These are phyloP conservation scores for Pythium phragmiticola DNA, from an alignment of 352 stramenopile species.

Conservation along the genomic window DNA sequence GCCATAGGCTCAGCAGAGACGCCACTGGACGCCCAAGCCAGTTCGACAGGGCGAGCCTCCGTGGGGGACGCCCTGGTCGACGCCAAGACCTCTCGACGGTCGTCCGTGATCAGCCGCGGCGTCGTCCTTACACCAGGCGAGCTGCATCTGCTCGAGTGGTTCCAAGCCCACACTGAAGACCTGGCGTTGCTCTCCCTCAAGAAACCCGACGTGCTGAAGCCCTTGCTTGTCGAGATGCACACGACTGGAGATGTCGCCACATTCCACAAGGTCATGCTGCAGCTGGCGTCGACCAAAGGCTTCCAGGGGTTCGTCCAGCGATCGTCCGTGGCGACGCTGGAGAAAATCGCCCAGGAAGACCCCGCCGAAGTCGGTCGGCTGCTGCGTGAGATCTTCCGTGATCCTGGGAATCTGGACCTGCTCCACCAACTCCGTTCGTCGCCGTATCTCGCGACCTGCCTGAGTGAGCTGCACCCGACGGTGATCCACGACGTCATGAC, in stretches of 20 bases:
- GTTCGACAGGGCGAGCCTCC: background rate
- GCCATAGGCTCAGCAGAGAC: background rate
- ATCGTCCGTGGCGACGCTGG: constrained; percentile 46
- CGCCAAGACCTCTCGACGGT: background rate
- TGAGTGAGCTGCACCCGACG: constrained; percentile 61
- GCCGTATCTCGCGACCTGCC: constrained; percentile 52
- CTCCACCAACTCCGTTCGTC: constrained; percentile 52
- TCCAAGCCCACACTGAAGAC: constrained; percentile 49
- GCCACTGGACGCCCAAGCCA: background rate
- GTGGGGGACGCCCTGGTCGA: constrained; percentile 10
- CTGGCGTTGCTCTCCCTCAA: constrained; percentile 52
- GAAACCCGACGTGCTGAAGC: constrained; percentile 52
- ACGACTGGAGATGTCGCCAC: constrained; percentile 39
- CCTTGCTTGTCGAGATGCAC: constrained; percentile 69
- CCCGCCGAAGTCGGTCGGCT: constrained; percentile 44
- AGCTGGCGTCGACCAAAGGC: constrained; percentile 53
- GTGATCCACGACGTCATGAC: constrained; percentile 65
- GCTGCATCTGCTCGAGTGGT: constrained; percentile 55
- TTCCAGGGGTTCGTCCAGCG: constrained; percentile 63
- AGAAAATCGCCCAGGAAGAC: constrained; percentile 62
- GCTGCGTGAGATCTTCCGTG: constrained; percentile 54
- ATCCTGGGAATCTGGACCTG: constrained; percentile 42
- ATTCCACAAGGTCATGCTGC: constrained; percentile 67
- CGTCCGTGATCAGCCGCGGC: constrained; percentile 1
- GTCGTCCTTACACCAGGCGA: constrained; percentile 5